Base-by-base conservation (phyloP, 1,139 yeast genomes). In the Debaryomycetaceae sp. region DNA sequence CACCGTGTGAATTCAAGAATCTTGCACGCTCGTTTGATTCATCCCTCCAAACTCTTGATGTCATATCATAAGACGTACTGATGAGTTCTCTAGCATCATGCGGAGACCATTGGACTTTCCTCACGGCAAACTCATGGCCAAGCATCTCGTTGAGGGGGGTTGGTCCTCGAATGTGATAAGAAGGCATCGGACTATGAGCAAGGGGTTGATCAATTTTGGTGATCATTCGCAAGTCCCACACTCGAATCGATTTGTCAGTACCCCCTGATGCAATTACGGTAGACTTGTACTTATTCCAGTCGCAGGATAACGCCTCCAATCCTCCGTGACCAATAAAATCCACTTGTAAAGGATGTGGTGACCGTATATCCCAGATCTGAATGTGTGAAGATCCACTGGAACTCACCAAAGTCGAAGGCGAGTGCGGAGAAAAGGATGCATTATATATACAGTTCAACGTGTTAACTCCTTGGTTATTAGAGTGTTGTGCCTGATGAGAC, bases 61-160 rank as follows among this genome's bases (percentile, higher is more conserved):
- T 87, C 96, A 91, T 91, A 60, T 93, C 99, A 61, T 91, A 93
- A 8, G 96, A 85, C 5, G 90, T 81, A 44, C 89, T 81, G 49
- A 91, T 63, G 40, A 93, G 66, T 50, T 81, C 81, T 49, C 83
- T 84, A 3, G 87, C 78, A 44, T 76, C 74, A 64, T 91, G 97
- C 1, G 98, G 98, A 1, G 95, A 86, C 97, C 97, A 91, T 36
- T 78, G 72, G 5, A 90, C 82, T 57, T 81, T 81, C 45, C 96
- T 69, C 5, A 93, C 87, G 0, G 98, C 97, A 59, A 87, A 84
- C 43, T 88, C 95, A 63, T 91, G 98, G 5, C 97, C 97, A 34
- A 83, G 69, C 34, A 91, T 68, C 59, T 87, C 95, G 59, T 87
- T 88, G 42, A 84, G 60, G 1, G 96, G 95, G 0, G 86, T 75